phyloP scores from a whole-genome alignment of 441 rosid genomes.

The Lepidium campestre region DNA sequence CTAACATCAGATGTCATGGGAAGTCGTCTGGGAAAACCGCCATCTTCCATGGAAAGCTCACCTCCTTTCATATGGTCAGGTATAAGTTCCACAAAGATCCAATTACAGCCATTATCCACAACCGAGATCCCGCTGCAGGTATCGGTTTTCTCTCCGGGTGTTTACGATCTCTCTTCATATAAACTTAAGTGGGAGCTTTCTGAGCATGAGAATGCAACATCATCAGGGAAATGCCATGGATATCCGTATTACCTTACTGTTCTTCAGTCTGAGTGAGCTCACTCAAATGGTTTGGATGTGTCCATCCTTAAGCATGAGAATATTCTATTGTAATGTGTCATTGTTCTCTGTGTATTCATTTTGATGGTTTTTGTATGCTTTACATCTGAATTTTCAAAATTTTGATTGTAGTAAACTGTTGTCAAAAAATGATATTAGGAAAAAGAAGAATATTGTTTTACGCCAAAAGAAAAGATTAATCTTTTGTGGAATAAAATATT shows the following conservation, averaged over 20 bases:
- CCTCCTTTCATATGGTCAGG: slow-evolving; percentile 84
- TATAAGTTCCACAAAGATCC: slow-evolving; percentile 56
- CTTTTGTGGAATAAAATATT: slow-evolving; percentile 1
- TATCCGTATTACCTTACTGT: slow-evolving; percentile 69
- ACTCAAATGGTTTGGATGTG: background rate
- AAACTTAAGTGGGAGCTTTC: slow-evolving; percentile 62
- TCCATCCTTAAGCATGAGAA: background rate
- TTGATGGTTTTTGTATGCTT: slow-evolving; percentile 8
- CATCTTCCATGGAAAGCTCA: slow-evolving; percentile 44
- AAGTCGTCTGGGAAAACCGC: slow-evolving; percentile 28
- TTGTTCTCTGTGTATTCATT: slow-evolving; percentile 22
- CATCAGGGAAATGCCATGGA: slow-evolving; percentile 64
- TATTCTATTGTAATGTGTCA: background rate
- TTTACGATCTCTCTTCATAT: slow-evolving; percentile 72
- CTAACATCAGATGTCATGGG: slow-evolving; percentile 39
- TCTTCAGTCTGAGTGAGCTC: slow-evolving; percentile 51
- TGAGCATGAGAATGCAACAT: slow-evolving; percentile 27
- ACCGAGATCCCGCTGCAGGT: slow-evolving; percentile 60
- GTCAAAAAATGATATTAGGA: slow-evolving; percentile 12
- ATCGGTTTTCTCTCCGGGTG: slow-evolving; percentile 74
- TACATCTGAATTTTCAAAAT: slow-evolving; percentile 1
- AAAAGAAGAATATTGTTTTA: background rate
- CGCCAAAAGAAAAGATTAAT: background rate
- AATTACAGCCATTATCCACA: slow-evolving; percentile 54
- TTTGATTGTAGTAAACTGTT: slow-evolving; percentile 25